Percentiles rank a stretch among this genome's conserved stretches.
Conservation (phyloP, 805 yeast species). For the Saccharomycopsis sp. region DNA sequence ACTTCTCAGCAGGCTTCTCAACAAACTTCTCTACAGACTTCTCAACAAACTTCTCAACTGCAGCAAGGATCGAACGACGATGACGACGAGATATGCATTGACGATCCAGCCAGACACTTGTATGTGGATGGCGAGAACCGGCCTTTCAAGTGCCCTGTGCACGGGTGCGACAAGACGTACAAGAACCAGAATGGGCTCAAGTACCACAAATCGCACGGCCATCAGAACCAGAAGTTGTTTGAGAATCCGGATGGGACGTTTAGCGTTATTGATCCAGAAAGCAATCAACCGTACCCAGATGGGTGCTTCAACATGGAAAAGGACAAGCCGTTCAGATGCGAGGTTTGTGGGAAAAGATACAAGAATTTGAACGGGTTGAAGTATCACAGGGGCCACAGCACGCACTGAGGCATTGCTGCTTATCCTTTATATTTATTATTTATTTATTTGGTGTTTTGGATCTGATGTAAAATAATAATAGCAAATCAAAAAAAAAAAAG, state of each 20-base stretch:
- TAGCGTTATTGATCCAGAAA: constrained; percentile 85
- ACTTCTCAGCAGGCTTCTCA: no score
- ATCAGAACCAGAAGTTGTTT: constrained; percentile 86
- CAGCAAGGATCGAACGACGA: constrained; percentile 23
- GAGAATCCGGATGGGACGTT: constrained; percentile 90
- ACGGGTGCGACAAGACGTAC: constrained; percentile 95
- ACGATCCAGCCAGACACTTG: constrained; percentile 91
- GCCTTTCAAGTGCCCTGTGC: constrained; percentile 95
- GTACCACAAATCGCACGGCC: constrained; percentile 93
- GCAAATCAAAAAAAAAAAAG: no score
- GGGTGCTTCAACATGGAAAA: constrained; percentile 84
- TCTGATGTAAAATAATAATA: no score
- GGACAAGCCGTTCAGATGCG: constrained; percentile 97
- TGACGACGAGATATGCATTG: constrained; percentile 67
- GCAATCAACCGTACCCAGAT: constrained; percentile 82
- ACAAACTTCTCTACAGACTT: neutral
- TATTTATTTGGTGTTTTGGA: neutral
- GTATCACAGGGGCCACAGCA: constrained; percentile 97
- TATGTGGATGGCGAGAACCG: constrained; percentile 92
- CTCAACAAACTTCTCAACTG: neutral
- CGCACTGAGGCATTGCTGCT: constrained; percentile 44
- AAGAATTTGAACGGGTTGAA: constrained; percentile 93
- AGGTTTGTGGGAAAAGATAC: constrained; percentile 95
- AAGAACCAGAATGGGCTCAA: constrained; percentile 96
- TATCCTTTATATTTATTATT: neutral